These are phyloP conservation scores for Hypocreales sp. DNA, from an alignment of 2,329 filamentous ascomycete genomes.

Conservation along the genomic window DNA sequence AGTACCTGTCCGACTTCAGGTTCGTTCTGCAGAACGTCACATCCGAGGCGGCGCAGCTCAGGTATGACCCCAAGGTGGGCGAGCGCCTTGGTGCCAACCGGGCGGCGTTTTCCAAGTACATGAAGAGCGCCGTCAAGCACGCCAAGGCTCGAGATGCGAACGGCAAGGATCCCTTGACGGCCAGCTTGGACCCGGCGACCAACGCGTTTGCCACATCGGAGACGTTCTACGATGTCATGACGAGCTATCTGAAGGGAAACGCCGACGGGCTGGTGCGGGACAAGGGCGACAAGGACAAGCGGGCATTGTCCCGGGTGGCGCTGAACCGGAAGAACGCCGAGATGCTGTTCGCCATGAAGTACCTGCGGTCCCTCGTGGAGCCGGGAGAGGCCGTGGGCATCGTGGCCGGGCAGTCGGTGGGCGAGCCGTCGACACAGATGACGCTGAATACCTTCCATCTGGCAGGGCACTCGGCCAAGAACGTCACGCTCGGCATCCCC, in stretches of 20 bases:
- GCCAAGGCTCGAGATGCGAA: constrained; percentile 39
- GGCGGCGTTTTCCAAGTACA: constrained; percentile 53
- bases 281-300: constrained; percentile 21
- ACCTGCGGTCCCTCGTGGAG: constrained; percentile 80
- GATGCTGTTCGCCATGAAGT: constrained; percentile 78
- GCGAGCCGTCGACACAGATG: constrained; percentile 98
- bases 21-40: constrained; percentile 79
- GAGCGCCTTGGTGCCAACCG: constrained; percentile 33
- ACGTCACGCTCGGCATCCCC: constrained; percentile 96
- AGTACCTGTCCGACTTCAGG: constrained; percentile 77
- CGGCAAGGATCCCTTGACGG: constrained; percentile 59
- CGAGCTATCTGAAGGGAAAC: constrained; percentile 67
- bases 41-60: constrained; percentile 64
- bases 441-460: constrained; percentile 99
- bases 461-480: constrained; percentile 94
- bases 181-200: constrained; percentile 59
- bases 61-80: constrained; percentile 39
- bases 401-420: constrained; percentile 89
- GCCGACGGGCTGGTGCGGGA: constrained; percentile 39
- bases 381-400: constrained; percentile 95
- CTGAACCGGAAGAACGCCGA: constrained; percentile 61
- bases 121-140: constrained; percentile 69
- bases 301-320: constrained; percentile 16
- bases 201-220: constrained; percentile 82
- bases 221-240: constrained; percentile 59